phyloP scores from a whole-genome alignment of 2,329 filamentous ascomycete species.

The Phaeosphaeria sp. region DNA sequence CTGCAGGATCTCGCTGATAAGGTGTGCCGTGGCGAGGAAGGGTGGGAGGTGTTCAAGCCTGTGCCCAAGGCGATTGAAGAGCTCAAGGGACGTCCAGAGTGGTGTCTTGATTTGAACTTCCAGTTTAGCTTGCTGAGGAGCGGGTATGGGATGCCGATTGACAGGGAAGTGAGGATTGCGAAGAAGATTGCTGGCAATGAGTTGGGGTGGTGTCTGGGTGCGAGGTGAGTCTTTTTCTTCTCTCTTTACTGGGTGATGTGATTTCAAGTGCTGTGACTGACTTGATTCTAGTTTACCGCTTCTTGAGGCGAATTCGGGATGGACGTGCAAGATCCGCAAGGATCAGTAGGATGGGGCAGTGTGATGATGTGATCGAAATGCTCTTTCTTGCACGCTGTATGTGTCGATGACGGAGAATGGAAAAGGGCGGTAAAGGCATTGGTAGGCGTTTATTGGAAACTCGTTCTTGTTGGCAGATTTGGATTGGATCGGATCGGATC shows the following conservation, averaged over 20 bases:
- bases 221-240: slow-evolving; percentile 70
- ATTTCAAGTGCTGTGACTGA: background rate
- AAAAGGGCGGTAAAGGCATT: background rate
- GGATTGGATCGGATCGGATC: background rate
- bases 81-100: slow-evolving; percentile 81
- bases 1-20: slow-evolving; percentile 83
- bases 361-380: background rate
- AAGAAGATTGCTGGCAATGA: slow-evolving; percentile 99
- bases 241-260: too few relatives aligned
- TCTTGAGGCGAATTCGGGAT: slow-evolving; percentile 80
- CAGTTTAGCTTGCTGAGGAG: slow-evolving; percentile 93
- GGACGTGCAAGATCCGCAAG: slow-evolving; percentile 86
- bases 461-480: background rate
- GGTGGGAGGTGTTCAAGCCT: slow-evolving; percentile 81
- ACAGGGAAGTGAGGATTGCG: slow-evolving; percentile 94
- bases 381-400: too few relatives aligned
- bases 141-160: slow-evolving; percentile 97
- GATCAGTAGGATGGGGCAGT: slow-evolving; percentile 49
- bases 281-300: slow-evolving; percentile 73
- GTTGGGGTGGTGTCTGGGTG: slow-evolving; percentile 95
- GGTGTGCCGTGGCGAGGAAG: slow-evolving; percentile 79
- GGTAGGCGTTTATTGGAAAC: background rate
- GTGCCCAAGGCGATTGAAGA: slow-evolving; percentile 81
- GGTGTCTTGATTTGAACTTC: slow-evolving; percentile 94
- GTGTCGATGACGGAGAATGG: background rate